Evolutionary conservation across 1,284 basidiomycete species (phyloP).

Genomic region (Gastroboletus turbinatus): DNA sequence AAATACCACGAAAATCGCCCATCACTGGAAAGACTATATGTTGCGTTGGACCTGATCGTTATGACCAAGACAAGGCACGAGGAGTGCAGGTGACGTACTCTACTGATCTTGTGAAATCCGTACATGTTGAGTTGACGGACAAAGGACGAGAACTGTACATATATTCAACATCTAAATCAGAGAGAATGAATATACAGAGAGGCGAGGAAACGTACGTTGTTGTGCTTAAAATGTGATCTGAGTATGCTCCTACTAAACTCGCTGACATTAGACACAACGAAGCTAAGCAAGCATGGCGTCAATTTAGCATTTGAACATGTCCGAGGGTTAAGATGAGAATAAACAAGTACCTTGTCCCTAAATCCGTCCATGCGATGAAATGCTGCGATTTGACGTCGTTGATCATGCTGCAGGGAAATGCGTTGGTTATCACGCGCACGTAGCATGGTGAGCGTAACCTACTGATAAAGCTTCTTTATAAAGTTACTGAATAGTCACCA

Average conservation of each 20-base stretch:
- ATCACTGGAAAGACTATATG: too few relatives aligned
- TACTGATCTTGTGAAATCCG: slow-evolving; percentile 82
- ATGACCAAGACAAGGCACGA: slow-evolving; percentile 7
- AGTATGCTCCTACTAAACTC: slow-evolving; percentile 81
- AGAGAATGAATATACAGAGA: background rate
- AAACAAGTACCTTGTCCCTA: slow-evolving; percentile 57
- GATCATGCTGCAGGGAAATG: slow-evolving; percentile 60
- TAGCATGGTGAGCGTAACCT: slow-evolving; percentile 30
- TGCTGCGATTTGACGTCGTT: slow-evolving; percentile 73
- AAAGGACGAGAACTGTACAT: slow-evolving; percentile 79
- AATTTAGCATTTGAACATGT: background rate
- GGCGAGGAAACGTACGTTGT: slow-evolving; percentile 56
- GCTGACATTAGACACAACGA: slow-evolving; percentile 79
- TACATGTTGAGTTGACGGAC: slow-evolving; percentile 92
- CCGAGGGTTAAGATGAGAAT: background rate
- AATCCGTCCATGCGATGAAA: slow-evolving; percentile 78
- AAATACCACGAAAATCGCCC: too few relatives aligned
- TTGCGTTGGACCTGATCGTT: slow-evolving; percentile 6
- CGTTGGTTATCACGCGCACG: background rate
- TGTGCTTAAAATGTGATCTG: slow-evolving; percentile 81
- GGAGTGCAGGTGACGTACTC: slow-evolving; percentile 43
- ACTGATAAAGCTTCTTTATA: slow-evolving; percentile 82
- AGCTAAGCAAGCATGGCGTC: slow-evolving; percentile 40
- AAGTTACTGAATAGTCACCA: slow-evolving; percentile 63
- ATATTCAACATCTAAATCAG: slow-evolving; percentile 10